These are phyloP conservation scores for Alnus glutinosa DNA, from an alignment of 306 rosid genomes.

Conservation along the genomic window DNA sequence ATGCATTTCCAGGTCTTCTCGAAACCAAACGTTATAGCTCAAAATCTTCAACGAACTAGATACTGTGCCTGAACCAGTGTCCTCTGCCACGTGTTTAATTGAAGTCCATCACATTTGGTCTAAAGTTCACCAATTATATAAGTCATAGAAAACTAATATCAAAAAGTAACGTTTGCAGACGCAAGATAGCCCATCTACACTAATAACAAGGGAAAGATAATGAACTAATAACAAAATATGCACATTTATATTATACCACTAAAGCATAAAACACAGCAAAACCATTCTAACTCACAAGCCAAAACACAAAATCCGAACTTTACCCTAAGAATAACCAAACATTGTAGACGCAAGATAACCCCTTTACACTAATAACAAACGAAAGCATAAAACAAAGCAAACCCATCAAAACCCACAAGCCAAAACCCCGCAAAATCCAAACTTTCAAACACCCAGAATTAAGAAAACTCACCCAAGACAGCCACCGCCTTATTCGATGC, in stretches of 20 bases:
- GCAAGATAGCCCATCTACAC: neutral
- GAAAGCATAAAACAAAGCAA: constrained; percentile 11
- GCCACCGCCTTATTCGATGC: constrained; percentile 29
- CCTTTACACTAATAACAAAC: too few relatives aligned
- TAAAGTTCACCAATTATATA: neutral
- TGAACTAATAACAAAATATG: neutral
- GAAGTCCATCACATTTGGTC: neutral
- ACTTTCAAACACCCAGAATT: neutral
- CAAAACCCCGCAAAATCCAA: neutral
- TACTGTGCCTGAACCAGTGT: constrained; percentile 22
- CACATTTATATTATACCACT: neutral
- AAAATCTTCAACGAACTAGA: constrained; percentile 31
- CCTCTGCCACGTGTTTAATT: constrained; percentile 30
- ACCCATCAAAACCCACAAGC: constrained; percentile 3
- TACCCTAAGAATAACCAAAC: neutral
- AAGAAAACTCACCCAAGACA: constrained; percentile 38
- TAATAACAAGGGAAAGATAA: neutral
- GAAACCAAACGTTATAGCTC: constrained; percentile 55
- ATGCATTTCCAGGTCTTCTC: constrained; percentile 48
- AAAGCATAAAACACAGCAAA: neutral
- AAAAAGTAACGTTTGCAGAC: neutral
- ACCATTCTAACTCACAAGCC: constrained; percentile 1
- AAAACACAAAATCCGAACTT: constrained; percentile 1
- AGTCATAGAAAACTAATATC: neutral
- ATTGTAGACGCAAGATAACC: too few relatives aligned